These are phyloP conservation scores for Trametes villosa DNA, from an alignment of 768 basidiomycete genomes.

Conservation along the genomic window DNA sequence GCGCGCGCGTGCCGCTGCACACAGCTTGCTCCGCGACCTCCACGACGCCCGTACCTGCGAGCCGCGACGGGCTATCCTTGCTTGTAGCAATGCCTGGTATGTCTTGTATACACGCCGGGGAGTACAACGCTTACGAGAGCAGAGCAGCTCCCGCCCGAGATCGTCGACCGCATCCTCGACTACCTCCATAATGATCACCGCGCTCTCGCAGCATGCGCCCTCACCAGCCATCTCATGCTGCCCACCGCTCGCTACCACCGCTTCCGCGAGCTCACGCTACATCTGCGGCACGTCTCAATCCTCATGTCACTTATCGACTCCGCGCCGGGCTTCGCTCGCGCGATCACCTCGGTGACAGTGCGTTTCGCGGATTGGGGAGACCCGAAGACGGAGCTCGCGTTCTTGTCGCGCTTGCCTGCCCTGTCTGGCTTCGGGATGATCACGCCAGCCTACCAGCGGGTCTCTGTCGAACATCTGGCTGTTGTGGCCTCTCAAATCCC, in stretches of 20 bases:
- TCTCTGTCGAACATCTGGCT: not conserved
- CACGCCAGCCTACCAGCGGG: not conserved
- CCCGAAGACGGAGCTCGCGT: not conserved
- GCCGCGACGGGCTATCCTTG: not conserved
- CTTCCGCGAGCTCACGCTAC: constrained; percentile 5
- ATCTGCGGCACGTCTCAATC: not conserved
- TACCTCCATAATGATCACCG: constrained; percentile 22
- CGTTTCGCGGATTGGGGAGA: not conserved
- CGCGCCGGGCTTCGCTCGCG: constrained; percentile 7
- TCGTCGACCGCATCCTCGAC: constrained; percentile 27
- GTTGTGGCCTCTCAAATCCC: not conserved
- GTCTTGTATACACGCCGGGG: not conserved
- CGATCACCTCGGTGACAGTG: constrained; percentile 7
- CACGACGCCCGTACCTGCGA: not conserved
- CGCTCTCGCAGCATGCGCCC: constrained; percentile 20
- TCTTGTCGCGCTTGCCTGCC: constrained; percentile 10
- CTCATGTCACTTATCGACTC: not conserved
- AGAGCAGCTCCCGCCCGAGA: constrained; percentile 23
- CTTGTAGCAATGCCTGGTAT: not conserved
- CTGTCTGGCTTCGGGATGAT: not conserved
- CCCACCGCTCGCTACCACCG: constrained; percentile 23
- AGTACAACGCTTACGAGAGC: not conserved
- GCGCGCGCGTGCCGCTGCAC: not conserved
- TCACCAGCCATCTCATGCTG: constrained; percentile 17
- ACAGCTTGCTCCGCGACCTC: not conserved